Base-by-base conservation (phyloP, 2,329 filamentous ascomycete species). In the Phialocephala sp. region DNA sequence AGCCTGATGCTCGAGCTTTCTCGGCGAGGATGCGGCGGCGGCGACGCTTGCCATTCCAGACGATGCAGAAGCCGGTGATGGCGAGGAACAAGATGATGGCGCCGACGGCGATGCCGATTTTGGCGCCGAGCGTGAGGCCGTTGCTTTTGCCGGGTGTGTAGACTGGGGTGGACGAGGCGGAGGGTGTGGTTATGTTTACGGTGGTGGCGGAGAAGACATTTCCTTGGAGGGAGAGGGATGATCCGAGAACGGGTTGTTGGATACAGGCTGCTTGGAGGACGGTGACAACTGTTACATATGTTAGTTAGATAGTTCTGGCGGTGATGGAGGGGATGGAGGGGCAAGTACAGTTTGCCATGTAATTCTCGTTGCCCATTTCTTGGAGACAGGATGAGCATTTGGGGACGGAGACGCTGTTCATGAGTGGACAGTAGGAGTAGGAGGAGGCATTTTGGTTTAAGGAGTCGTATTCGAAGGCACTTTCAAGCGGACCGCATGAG, bases 31-130 rank as follows among this genome's bases (percentile, higher is more conserved):
- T 86, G 0, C 82, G 80, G 22, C 82, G 81, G 59, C 87, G 81
- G 14, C 83, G 80, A 11, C 85, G 83, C 66, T 83, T 86, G 2
- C 87, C 87, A 43, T 81, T 82, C 74, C 83, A 83, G 20, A 90
- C 79, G 60, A 89, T 81, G 63, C 78, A 80, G 72, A 81, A 84
- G 11, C 87, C 87, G 9, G 78, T 69, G 1, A 84, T 14, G 8
- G 78, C 73, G 2, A 89, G 78, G 4, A 87, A 18, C 0, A 85
- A 60, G 8, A 81, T 78, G 0, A 89, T 69, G 0, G 79, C 82
- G 5, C 82, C 86, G 24, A 85, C 79, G 15, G 82, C 84, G 60
- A 89, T 85, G 67, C 86, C 87, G 0, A 88, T 85, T 62, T 87
- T 85, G 14, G 80, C 84, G 4, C 83, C 85, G 1, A 88, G 77